Base-by-base conservation (phyloP, 257 asterid species). In the Eucommia ulmoides region DNA sequence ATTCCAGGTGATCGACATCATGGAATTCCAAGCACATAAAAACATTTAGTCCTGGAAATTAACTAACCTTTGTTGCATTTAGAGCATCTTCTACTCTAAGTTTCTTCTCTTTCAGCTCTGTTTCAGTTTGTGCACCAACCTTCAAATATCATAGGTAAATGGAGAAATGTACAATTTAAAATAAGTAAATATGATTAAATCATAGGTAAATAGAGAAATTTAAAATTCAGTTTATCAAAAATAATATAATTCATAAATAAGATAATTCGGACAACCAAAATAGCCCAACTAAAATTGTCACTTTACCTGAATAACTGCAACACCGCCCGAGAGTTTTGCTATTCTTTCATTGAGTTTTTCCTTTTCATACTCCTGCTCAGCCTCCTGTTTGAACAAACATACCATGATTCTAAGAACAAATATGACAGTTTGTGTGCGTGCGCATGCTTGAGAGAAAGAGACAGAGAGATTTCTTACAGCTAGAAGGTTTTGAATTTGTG, bases 71-170 rank as follows among this genome's bases (percentile, higher is more conserved):
- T 15, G 98, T 89, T 57, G 98, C 98, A 60, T 89, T 89, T 17
- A 89, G 96, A 53, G 98, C 98, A 77, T 89, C 98, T 72, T 89
- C 98, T 24, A 89, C 98, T 65, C 98, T 80, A 49, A 85, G 94
- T 56, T 85, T 85, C 86, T 89, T 89, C 56, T 89, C 98, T 64
- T 89, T 89, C 55, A 89, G 69, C 75, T 89, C 98, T 1, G 96
- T 85, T 61, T 85, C 98, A 51, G 98, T 89, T 80, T 89, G 96
- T 1, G 98, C 98, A 53, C 98, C 98, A 51, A 89, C 96, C 98
- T 89, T 63, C 64, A 74, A 5, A 29, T 41, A 44, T 23, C 33
- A 29, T 29, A 5, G 38, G 38, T 12, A 50, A 26, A n/a, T n/a
- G n/a, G n/a, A n/a, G n/a, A n/a, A n/a, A n/a, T n/a, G n/a, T n/a